Evolutionary conservation across 106 monocot genomes (phyloP).

Genomic region (Triglochin maritima): DNA sequence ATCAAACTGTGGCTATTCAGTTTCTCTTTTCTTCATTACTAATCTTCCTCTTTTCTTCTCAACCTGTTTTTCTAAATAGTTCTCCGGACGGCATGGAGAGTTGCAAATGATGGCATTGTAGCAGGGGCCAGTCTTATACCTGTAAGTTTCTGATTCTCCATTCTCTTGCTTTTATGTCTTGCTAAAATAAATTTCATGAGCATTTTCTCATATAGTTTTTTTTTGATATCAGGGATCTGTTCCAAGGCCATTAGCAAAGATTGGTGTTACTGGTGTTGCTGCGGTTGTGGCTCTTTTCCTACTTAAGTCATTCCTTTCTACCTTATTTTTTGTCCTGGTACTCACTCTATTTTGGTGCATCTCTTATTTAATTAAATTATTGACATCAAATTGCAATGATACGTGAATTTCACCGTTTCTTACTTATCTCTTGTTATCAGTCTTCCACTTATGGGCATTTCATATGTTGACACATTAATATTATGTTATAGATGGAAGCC

Average conservation of each 20-base stretch:
- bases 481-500: too few species aligned
- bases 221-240: conserved; percentile 5
- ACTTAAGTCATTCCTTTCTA: conserved; percentile 10
- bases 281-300: conserved; percentile 9
- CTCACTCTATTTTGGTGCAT: too few species aligned
- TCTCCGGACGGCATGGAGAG: conserved; percentile 8
- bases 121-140: conserved; percentile 18
- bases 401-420: too few species aligned
- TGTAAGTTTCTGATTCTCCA: conserved; percentile 5
- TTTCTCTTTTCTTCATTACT: too few species aligned
- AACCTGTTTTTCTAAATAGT: conserved; percentile 3
- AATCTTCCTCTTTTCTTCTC: background rate
- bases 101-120: conserved; percentile 19
- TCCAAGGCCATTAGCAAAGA: conserved; percentile 8
- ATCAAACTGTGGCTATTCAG: too few species aligned
- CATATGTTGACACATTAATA: too few species aligned
- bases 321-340: conserved; percentile 9
- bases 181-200: background rate
- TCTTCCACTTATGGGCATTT: too few species aligned
- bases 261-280: conserved; percentile 11
- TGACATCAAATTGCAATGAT: too few species aligned
- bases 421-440: too few species aligned
- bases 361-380: too few species aligned
- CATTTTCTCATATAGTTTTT: background rate
- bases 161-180: background rate